Evolutionary conservation across 495 filamentous ascomycete species (phyloP), one percentile per base, ranked within the genome.

Genomic region (Penicilliopsis zonata): DNA sequence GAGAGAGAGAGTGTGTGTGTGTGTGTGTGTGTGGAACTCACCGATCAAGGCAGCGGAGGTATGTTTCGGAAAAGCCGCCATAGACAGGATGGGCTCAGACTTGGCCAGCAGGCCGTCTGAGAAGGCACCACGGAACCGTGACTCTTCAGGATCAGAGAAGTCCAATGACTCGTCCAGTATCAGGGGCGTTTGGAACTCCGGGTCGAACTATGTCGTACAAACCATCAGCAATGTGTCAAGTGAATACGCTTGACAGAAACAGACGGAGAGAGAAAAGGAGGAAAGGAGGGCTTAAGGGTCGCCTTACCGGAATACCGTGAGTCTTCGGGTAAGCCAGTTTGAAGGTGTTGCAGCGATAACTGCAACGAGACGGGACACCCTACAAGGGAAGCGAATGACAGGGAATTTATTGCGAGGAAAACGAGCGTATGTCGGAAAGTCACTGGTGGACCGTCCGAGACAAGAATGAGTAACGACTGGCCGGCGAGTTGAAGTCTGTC

Each of bases 271-370:
- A 31, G 4, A 27, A 27, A 27, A n/a, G 4, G 25, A 27, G 10
- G 20, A 13, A 31, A 30, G n/a, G 13, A n/a, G n/a, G n/a, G n/a
- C n/a, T 16, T 31, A 14, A 19, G 25, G 35, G 30, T 28, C 35
- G 19, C 61, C 74, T 63, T 66, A 67, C 63, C 52, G 65, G 54
- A 62, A 63, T 52, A 53, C 59, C 52, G 56, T 65, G 57, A 34
- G 53, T 52, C 52, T 56, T 65, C 53, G 60, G 66, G 49, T 63
- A 65, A 61, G 63, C 63, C 63, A 67, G 63, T 46, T 66, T 67
- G 63, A 65, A 57, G 47, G 50, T 63, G 58, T 65, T 67, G 61
- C 59, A 60, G 51, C 43, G 42, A n/a, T n/a, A n/a, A 46, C 44
- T 64, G 60, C 60, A 63, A 64, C 59, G 41, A 54, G 53, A 60